Evolutionary conservation across 2,329 filamentous ascomycete species (phyloP).

Genomic region (Colletotrichum sublineola): DNA sequence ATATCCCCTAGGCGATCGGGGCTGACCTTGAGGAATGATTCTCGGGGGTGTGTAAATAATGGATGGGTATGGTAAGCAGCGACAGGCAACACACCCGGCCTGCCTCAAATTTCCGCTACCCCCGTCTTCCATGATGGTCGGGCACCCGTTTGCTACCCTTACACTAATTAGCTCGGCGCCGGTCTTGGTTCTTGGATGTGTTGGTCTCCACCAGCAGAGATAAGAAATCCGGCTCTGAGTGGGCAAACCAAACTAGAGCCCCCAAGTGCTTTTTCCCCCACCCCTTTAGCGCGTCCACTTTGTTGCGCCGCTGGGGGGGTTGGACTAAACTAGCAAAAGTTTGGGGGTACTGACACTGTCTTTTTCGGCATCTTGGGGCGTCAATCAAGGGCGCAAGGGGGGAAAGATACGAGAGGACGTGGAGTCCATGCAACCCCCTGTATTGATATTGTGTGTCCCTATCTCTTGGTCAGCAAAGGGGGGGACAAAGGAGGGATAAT

Average conservation of each 20-base stretch:
- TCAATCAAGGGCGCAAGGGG: neutral
- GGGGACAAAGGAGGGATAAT: neutral
- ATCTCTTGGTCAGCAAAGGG: neutral
- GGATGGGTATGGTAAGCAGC: neutral
- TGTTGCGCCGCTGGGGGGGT: slow-evolving; percentile 13
- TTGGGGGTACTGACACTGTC: neutral
- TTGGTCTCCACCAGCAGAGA: slow-evolving; percentile 35
- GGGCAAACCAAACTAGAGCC: neutral
- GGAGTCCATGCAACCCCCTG: neutral
- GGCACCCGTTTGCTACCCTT: neutral
- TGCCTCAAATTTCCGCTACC: neutral
- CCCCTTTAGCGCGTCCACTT: slow-evolving; percentile 24
- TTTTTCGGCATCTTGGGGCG: neutral
- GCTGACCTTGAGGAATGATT: neutral
- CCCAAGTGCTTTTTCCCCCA: neutral
- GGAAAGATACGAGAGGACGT: neutral
- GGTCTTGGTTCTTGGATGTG: slow-evolving; percentile 8
- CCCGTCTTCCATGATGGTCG: neutral
- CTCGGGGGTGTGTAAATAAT: neutral
- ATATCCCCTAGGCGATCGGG: neutral
- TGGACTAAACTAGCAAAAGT: neutral
- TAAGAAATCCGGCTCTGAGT: slow-evolving; percentile 34
- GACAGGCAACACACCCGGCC: neutral
- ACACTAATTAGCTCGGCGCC: slow-evolving; percentile 3
- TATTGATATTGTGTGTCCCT: neutral